These are phyloP conservation scores for Cordyceps farinosa DNA, from an alignment of 2,329 filamentous ascomycete genomes.

Conservation along the genomic window DNA sequence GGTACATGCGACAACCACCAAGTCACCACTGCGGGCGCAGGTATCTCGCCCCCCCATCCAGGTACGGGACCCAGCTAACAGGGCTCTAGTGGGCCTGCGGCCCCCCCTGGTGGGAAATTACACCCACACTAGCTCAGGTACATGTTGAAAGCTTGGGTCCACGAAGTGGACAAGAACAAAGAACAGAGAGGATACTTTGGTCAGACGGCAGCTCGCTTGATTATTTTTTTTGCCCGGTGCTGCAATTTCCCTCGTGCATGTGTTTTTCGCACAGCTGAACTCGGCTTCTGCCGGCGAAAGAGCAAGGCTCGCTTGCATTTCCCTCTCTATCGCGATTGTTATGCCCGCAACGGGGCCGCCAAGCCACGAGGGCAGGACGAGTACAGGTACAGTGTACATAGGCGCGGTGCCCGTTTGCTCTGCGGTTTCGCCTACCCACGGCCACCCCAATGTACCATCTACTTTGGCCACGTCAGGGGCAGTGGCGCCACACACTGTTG, in stretches of 20 bases:
- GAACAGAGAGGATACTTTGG: not conserved
- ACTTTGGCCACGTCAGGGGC: not conserved
- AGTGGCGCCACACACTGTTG: not conserved
- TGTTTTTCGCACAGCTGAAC: not conserved
- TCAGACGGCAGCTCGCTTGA: not conserved
- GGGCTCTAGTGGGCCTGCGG: not conserved
- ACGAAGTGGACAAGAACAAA: not conserved
- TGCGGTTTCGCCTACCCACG: too few relatives aligned
- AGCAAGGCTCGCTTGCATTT: not conserved
- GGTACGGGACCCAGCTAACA: not conserved
- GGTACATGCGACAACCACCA: not conserved
- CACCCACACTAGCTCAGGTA: slow-evolving; percentile 12
- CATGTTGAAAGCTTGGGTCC: not conserved
- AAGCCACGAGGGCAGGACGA: not conserved
- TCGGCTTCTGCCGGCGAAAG: not conserved
- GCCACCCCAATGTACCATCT: not conserved
- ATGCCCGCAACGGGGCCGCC: not conserved
- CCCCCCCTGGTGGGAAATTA: slow-evolving; percentile 10
- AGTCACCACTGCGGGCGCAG: not conserved
- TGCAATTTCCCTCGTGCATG: not conserved
- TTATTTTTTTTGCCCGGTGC: not conserved
- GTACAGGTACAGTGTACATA: not conserved
- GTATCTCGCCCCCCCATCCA: not conserved
- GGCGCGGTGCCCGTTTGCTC: not conserved
- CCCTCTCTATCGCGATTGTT: not conserved